These are phyloP conservation scores for Pezizomycotina sp. DNA, from an alignment of 2,329 filamentous ascomycete genomes.

Conservation along the genomic window DNA sequence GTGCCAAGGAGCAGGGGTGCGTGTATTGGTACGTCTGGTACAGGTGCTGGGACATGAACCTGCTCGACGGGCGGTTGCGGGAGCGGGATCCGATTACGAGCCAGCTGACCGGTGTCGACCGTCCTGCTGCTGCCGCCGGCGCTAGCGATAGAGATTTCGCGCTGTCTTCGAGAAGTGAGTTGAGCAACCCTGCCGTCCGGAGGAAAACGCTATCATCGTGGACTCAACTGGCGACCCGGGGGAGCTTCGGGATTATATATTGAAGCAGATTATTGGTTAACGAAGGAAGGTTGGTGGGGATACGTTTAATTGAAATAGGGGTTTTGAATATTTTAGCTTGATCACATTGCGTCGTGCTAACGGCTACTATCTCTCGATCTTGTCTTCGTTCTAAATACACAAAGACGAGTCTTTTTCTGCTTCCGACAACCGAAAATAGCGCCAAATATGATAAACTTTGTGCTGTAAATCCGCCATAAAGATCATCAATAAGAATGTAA, in stretches of 20 bases:
- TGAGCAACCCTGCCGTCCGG: slow-evolving; percentile 26
- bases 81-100: slow-evolving; percentile 25
- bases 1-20: slow-evolving; percentile 24
- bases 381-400: no score
- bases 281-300: no score
- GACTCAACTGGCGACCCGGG: slow-evolving; percentile 23
- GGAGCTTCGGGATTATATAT: slow-evolving; percentile 20
- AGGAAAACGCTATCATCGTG: slow-evolving; percentile 22
- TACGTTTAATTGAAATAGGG: no score
- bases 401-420: no score
- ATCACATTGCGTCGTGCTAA: no score
- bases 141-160: background rate
- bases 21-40: slow-evolving; percentile 29
- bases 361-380: no score
- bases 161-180: slow-evolving; percentile 27
- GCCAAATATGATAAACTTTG: no score
- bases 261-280: slow-evolving; percentile 24
- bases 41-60: slow-evolving; percentile 25
- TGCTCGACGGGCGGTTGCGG: slow-evolving; percentile 26
- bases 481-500: no score
- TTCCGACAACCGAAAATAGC: no score
- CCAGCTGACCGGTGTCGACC: slow-evolving; percentile 26
- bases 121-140: slow-evolving; percentile 21
- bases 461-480: no score
- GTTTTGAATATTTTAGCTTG: no score